Evolutionary conservation across 176 grass and related monocot genomes (phyloP).

Genomic region (Lolium rigidum): DNA sequence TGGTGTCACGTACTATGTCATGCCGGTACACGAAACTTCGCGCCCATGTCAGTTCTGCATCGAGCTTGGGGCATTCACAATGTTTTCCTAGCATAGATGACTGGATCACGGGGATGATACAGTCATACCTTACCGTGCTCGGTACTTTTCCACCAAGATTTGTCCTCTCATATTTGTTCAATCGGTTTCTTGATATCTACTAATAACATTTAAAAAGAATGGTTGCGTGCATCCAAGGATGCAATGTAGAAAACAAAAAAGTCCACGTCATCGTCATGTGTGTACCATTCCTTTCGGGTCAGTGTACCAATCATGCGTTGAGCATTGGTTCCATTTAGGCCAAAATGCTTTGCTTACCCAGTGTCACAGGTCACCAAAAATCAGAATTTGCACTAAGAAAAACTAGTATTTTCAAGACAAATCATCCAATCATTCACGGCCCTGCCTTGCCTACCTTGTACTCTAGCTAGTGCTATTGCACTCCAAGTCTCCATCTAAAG

Average conservation of each 20-base stretch:
- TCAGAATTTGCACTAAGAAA: not conserved
- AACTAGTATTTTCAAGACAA: not conserved
- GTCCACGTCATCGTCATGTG: conserved; percentile 43
- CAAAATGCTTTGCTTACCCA: conserved; percentile 14
- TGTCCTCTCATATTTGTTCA: not conserved
- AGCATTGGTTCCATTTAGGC: not conserved
- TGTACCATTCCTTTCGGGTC: conserved; percentile 34
- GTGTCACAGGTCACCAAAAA: not conserved
- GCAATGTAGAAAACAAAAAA: not conserved
- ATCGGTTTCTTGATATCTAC: not conserved
- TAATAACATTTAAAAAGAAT: not conserved
- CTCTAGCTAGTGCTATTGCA: not conserved
- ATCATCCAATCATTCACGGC: not conserved
- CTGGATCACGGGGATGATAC: not conserved
- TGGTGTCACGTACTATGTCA: no score
- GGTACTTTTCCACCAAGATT: not conserved
- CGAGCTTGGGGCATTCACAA: not conserved
- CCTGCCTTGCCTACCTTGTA: conserved; percentile 15
- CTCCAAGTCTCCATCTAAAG: conserved; percentile 6
- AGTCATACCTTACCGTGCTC: not conserved
- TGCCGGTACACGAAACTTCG: not conserved
- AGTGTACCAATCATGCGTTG: conserved; percentile 45
- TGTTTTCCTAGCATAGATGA: not conserved
- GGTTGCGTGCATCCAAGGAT: not conserved
- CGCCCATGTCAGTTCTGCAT: not conserved